These are phyloP conservation scores for Boletus rubescentipes DNA, from an alignment of 768 basidiomycete species.

Conservation along the genomic window DNA sequence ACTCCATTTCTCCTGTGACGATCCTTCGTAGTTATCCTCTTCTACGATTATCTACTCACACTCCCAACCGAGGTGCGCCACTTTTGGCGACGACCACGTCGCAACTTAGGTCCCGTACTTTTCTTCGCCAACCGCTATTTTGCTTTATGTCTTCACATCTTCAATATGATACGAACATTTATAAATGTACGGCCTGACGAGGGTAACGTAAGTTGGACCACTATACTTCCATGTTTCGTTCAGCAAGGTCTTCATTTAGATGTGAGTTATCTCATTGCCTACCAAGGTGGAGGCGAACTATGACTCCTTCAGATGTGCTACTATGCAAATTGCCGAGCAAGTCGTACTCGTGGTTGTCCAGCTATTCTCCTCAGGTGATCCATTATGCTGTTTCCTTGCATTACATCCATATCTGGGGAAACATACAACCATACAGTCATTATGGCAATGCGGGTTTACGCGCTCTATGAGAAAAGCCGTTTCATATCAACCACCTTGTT, in stretches of 20 bases:
- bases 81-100: conserved; percentile 39
- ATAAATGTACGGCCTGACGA: conserved; percentile 13
- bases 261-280: conserved; percentile 5
- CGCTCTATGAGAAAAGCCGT: conserved; percentile 12
- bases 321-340: not conserved
- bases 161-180: conserved; percentile 36
- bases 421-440: conserved; percentile 1
- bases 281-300: not conserved
- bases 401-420: not conserved
- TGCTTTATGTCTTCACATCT: conserved; percentile 37
- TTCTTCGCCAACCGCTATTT: conserved; percentile 46
- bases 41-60: conserved; percentile 49
- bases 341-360: conserved; percentile 8
- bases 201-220: conserved; percentile 1
- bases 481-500: conserved; percentile 3
- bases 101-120: conserved; percentile 35
- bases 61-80: conserved; percentile 40
- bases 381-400: not conserved
- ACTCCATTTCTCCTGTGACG: not conserved
- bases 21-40: conserved; percentile 24
- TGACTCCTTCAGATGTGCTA: not conserved
- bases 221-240: not conserved
- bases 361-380: conserved; percentile 9
- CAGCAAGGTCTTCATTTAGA: not conserved
- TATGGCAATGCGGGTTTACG: conserved; percentile 24